These are phyloP conservation scores for Debaryomycetaceae sp. DNA, from an alignment of 1,139 yeast genomes.

Conservation along the genomic window DNA sequence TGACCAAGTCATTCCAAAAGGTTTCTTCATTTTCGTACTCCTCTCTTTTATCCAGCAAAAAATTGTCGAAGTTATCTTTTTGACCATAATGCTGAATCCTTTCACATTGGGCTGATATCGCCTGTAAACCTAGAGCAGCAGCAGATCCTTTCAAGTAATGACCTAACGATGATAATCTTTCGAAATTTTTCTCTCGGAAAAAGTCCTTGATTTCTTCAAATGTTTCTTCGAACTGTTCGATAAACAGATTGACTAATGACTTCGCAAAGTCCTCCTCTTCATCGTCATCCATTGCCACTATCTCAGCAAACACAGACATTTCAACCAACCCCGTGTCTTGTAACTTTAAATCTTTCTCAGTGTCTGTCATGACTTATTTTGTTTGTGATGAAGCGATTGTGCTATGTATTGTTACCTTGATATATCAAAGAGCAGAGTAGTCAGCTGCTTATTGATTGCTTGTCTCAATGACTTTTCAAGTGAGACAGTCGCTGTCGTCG, in stretches of 20 bases:
- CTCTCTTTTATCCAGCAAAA: constrained; percentile 15
- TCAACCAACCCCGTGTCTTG: constrained; percentile 68
- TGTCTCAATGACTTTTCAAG: no score
- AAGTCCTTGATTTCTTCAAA: constrained; percentile 67
- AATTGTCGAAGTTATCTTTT: constrained; percentile 43
- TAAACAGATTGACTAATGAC: constrained; percentile 74
- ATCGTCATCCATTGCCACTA: constrained; percentile 89
- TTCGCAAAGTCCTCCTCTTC: constrained; percentile 86
- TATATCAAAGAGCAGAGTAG: no score
- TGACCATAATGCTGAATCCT: constrained; percentile 89
- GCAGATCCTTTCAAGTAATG: constrained; percentile 95
- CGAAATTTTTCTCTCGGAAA: constrained; percentile 47
- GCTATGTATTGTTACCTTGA: background rate
- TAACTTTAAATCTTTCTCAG: constrained; percentile 29
- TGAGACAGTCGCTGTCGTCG: no score
- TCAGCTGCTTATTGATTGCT: no score
- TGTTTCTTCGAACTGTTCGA: constrained; percentile 84
- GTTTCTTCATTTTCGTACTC: constrained; percentile 23
- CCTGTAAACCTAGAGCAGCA: constrained; percentile 83
- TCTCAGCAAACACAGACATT: constrained; percentile 85
- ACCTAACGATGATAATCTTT: constrained; percentile 69
- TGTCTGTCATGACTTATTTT: constrained; percentile 22
- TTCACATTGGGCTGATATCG: constrained; percentile 85
- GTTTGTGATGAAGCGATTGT: constrained; percentile 2
- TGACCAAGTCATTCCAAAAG: constrained; percentile 48